These are phyloP conservation scores for Exophiala aquamarina DNA, from an alignment of 2,329 filamentous ascomycete genomes.

Conservation along the genomic window DNA sequence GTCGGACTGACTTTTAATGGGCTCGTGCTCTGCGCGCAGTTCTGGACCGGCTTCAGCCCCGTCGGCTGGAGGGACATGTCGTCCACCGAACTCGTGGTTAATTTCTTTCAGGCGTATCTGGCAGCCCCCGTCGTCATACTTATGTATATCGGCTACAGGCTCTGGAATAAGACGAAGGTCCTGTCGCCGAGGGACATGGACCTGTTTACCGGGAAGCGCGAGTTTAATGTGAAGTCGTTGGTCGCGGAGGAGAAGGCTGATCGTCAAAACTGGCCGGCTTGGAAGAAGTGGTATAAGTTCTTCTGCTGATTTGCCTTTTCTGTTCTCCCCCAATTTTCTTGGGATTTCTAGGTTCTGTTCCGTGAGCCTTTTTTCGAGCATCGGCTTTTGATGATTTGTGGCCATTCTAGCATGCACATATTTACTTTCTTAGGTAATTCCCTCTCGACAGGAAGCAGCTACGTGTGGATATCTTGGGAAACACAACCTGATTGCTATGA, in stretches of 20 bases:
- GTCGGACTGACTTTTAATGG: slow-evolving; percentile 59
- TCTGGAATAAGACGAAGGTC: slow-evolving; percentile 68
- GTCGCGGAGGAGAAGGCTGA: slow-evolving; percentile 79
- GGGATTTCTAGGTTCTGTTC: too few species aligned
- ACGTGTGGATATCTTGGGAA: not conserved
- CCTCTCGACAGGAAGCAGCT: not conserved
- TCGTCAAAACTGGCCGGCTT: slow-evolving; percentile 66
- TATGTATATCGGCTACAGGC: slow-evolving; percentile 72
- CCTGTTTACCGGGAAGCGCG: slow-evolving; percentile 77
- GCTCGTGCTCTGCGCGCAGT: slow-evolving; percentile 55
- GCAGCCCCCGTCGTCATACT: slow-evolving; percentile 32
- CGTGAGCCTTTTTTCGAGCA: too few species aligned
- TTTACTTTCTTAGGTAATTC: not conserved
- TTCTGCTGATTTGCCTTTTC: slow-evolving; percentile 55
- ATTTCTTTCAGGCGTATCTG: slow-evolving; percentile 35
- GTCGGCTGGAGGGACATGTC: slow-evolving; percentile 24
- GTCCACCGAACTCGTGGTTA: slow-evolving; percentile 21
- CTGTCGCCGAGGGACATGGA: slow-evolving; percentile 76
- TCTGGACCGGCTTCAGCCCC: slow-evolving; percentile 34
- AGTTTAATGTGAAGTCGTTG: slow-evolving; percentile 77
- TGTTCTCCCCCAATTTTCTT: too few species aligned
- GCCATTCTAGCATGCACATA: too few species aligned
- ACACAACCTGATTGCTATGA: slow-evolving; percentile 2
- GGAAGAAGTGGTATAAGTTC: slow-evolving; percentile 75
- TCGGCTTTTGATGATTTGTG: too few species aligned